phyloP scores from a whole-genome alignment of 2,329 filamentous ascomycete species.

The Thielaviopsis cerberus region DNA sequence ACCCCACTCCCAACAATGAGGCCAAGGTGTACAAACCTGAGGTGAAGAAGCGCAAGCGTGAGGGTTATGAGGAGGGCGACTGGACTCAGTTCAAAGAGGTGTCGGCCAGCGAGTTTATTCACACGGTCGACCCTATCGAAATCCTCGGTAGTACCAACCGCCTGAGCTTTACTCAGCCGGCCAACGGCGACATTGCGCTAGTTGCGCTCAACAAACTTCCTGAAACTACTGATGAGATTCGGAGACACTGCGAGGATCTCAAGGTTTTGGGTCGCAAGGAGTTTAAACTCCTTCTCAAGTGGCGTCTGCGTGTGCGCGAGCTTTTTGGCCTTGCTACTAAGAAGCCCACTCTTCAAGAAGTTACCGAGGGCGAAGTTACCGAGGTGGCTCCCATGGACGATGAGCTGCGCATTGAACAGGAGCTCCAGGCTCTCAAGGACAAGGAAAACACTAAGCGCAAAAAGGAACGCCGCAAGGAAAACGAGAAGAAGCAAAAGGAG shows the following conservation, averaged over 20 bases:
- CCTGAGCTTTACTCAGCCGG: conserved; percentile 63
- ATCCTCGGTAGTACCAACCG: conserved; percentile 76
- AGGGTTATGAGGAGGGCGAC: conserved; percentile 93
- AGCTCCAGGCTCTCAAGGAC: conserved; percentile 66
- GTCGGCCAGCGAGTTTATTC: conserved; percentile 78
- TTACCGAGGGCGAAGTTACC: conserved; percentile 49
- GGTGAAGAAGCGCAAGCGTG: conserved; percentile 89
- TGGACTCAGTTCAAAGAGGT: conserved; percentile 83
- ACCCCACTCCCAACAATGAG: conserved; percentile 79
- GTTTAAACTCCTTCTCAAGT: conserved; percentile 74
- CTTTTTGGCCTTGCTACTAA: conserved; percentile 75
- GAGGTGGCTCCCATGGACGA: conserved; percentile 85
- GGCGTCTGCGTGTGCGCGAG: conserved; percentile 76
- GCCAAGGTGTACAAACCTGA: conserved; percentile 97
- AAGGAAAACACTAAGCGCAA: conserved; percentile 59
- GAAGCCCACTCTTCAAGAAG: conserved; percentile 34
- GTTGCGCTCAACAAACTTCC: conserved; percentile 70
- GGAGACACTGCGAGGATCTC: conserved; percentile 60
- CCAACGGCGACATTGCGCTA: conserved; percentile 67
- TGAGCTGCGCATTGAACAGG: conserved; percentile 74
- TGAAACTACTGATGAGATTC: conserved; percentile 70
- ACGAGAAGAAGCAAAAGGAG: conserved; percentile 85
- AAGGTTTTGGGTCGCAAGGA: conserved; percentile 87
- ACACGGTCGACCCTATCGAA: conserved; percentile 80
- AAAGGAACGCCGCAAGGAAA: conserved; percentile 68